Evolutionary conservation across 192 early-diverging fungal genomes (phyloP).

Genomic region (Powellomyces hirtus): DNA sequence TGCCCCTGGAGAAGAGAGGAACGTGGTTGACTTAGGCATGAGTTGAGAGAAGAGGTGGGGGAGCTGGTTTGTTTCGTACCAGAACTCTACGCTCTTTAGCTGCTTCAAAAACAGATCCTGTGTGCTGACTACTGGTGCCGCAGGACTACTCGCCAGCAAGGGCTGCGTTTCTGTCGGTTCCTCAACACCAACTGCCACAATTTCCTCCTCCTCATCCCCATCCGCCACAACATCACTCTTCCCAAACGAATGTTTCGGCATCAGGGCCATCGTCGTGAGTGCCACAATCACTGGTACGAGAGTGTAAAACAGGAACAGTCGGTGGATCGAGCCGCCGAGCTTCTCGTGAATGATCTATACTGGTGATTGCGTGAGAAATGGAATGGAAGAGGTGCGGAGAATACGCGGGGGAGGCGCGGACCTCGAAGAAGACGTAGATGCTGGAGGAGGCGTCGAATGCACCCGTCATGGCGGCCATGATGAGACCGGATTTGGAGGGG

Average conservation of each 20-base stretch:
- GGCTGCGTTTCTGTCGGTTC: neutral
- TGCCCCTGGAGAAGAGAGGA: constrained; percentile 10
- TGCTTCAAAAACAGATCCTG: constrained; percentile 10
- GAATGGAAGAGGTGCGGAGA: too few species aligned
- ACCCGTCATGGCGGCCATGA: constrained; percentile 27
- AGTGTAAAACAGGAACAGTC: neutral
- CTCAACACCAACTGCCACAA: neutral
- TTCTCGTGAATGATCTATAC: neutral
- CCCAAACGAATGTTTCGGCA: constrained; percentile 20
- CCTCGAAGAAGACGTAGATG: constrained; percentile 11
- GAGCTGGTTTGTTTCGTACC: neutral
- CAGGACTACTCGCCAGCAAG: neutral
- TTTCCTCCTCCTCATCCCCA: constrained; percentile 1
- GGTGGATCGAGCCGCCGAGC: neutral
- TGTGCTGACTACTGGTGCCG: neutral
- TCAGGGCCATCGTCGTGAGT: neutral
- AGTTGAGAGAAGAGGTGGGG: too few species aligned
- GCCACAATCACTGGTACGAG: constrained; percentile 5
- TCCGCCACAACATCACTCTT: neutral
- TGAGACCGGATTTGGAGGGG: neutral
- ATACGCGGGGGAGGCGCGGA: too few species aligned
- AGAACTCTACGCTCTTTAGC: constrained; percentile 8
- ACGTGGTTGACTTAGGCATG: too few species aligned
- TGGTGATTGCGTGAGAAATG: too few species aligned
- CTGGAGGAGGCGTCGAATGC: constrained; percentile 20